These are phyloP conservation scores for Rhododendron molle DNA, from an alignment of 148 eudicot species.

Conservation along the genomic window DNA sequence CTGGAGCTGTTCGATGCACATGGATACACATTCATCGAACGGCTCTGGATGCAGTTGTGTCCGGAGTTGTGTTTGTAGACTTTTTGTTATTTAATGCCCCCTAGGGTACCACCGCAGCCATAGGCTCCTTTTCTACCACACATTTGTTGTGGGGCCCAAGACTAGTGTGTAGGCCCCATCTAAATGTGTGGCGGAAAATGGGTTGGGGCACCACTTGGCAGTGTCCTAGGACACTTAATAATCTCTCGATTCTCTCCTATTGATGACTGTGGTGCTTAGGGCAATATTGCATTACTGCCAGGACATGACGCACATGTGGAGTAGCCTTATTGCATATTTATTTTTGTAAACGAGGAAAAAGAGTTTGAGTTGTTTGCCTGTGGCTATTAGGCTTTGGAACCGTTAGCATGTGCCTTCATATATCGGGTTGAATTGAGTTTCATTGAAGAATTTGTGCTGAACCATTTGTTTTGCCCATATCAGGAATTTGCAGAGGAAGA, in stretches of 20 bases:
- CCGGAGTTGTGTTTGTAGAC: not conserved
- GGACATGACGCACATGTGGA: not conserved
- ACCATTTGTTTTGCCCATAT: constrained; percentile 6
- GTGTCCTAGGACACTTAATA: no score
- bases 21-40: no score
- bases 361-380: not conserved
- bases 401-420: not conserved
- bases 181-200: no score
- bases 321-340: not conserved
- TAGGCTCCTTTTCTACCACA: not conserved
- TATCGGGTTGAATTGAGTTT: not conserved
- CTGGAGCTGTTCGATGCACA: no score
- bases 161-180: no score
- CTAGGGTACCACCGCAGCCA: not conserved
- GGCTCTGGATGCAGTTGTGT: no score
- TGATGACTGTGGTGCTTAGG: not conserved
- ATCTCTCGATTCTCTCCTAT: not conserved
- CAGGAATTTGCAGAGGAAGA: constrained; percentile 81
- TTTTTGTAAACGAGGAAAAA: not conserved
- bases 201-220: no score
- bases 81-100: not conserved
- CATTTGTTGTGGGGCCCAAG: no score
- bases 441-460: not conserved
- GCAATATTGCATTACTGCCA: not conserved
- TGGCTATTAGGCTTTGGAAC: not conserved